Conservation (phyloP, 2,329 filamentous ascomycete genomes). For the Fusarium humuli region DNA sequence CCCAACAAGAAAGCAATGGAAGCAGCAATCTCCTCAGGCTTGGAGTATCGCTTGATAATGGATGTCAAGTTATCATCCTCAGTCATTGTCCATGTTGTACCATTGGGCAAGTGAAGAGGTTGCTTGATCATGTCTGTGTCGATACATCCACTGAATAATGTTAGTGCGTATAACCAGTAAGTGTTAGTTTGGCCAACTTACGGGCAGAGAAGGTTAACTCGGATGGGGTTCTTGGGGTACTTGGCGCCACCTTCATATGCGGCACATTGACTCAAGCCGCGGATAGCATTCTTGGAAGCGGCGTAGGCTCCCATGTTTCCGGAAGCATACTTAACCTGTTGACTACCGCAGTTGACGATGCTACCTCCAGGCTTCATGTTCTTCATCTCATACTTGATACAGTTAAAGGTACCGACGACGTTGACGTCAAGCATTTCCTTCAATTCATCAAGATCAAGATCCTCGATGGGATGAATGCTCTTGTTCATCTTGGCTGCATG, state of each 20-base stretch:
- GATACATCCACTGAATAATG: constrained; percentile 37
- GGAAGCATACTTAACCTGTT: constrained; percentile 56
- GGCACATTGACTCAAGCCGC: constrained; percentile 45
- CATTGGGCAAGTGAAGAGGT: constrained; percentile 42
- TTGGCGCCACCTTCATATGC: constrained; percentile 47
- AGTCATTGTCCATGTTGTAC: constrained; percentile 44
- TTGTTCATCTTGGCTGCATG: constrained; percentile 43
- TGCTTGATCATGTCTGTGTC: constrained; percentile 48
- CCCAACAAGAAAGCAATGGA: constrained; percentile 49
- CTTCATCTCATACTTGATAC: constrained; percentile 47
- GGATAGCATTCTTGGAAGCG: constrained; percentile 49
- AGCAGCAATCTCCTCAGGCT: constrained; percentile 47
- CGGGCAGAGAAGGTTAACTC: constrained; percentile 43
- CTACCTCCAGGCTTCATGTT: constrained; percentile 57
- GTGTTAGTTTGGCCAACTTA: neutral
- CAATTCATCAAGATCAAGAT: constrained; percentile 41
- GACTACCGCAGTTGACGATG: constrained; percentile 62
- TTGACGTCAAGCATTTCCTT: constrained; percentile 43
- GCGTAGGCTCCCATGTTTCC: constrained; percentile 50
- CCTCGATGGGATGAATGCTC: constrained; percentile 43
- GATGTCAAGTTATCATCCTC: constrained; percentile 43
- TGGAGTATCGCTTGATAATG: constrained; percentile 45
- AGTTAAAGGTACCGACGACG: constrained; percentile 45
- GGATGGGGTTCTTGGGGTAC: constrained; percentile 43
- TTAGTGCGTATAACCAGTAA: neutral